Base-by-base conservation (phyloP, 2,329 filamentous ascomycete genomes). In the Penicillium sp. region DNA sequence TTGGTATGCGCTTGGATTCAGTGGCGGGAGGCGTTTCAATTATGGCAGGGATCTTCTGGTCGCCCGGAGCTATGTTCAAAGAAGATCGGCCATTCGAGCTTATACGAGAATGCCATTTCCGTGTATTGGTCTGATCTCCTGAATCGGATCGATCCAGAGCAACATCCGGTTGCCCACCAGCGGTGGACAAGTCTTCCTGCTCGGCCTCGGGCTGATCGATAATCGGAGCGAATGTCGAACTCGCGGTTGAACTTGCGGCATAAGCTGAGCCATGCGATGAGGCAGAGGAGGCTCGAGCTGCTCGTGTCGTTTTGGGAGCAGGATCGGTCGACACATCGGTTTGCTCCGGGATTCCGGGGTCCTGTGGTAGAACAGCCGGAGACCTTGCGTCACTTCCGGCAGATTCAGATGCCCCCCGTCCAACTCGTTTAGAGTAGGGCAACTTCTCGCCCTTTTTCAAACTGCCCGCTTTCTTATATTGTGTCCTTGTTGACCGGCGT, bases 401-500 rank as follows among this genome's bases (percentile, higher is more conserved):
- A 14, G 80, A 80, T 18, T 89, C 87, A n/a, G 81, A 78, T 24
- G 84, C 53, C 20, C 62, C 82, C 56, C 84, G 84, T 42, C 84
- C 82, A 43, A 85, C 80, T 38, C 93, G 84, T 72, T 90, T 90
- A 1, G 90, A 89, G 63, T 91, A 88, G 0, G 89, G 85, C 4
- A 85, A 79, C 52, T 89, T 84, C 58, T 94, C 89, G 24, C 89
- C 89, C 62, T 87, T 90, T 49, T 89, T 87, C 60, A 96, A 74
- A 76, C 92, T 97, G 34, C 92, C 92, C 56, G 53, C 47, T 46
- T 90, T 90, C 66, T 92, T 82, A 72, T 97, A 97, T 26, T 90
- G 93, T 5, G 94, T 99, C 53, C 90, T 85, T 20, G 92, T 99
- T 13, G 94, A 97, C 59, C 94, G 85, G 65, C 94, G 88, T 47